phyloP scores from a whole-genome alignment of 2,329 filamentous ascomycete genomes.

The Penicillium brevicompactum region DNA sequence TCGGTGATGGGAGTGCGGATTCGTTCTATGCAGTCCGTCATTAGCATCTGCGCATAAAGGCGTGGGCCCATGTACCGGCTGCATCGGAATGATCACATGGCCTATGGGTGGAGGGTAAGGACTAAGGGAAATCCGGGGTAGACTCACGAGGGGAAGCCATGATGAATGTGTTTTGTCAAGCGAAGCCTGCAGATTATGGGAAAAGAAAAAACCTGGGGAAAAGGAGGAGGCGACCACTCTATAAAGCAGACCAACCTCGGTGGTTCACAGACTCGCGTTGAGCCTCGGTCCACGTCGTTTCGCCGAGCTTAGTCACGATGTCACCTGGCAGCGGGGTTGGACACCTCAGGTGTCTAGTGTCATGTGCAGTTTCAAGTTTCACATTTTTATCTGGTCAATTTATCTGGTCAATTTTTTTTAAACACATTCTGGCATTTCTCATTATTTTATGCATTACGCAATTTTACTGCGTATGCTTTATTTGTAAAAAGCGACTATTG shows the following conservation, averaged over 20 bases:
- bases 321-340: not conserved
- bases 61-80: conserved; percentile 1
- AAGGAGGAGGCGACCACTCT: conserved; percentile 12
- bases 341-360: not conserved
- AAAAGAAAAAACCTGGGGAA: conserved; percentile 23
- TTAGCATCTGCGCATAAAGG: conserved; percentile 19
- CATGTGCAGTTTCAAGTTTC: not conserved
- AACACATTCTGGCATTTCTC: conserved; percentile 9
- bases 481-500: not conserved
- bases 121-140: not conserved
- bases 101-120: conserved; percentile 18
- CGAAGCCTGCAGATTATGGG: conserved; percentile 8
- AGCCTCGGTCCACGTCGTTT: conserved; percentile 19
- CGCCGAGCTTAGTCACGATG: conserved; percentile 9
- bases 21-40: conserved; percentile 62
- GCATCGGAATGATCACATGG: conserved; percentile 8
- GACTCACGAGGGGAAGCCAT: conserved; percentile 84
- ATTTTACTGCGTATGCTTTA: not conserved
- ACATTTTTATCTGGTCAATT: not conserved
- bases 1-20: conserved; percentile 91
- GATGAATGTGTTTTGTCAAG: conserved; percentile 17
- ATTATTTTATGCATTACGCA: not conserved
- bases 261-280: conserved; percentile 11
- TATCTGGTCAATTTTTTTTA: not conserved
- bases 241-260: conserved; percentile 22